Base-by-base conservation (phyloP, 2,329 filamentous ascomycete genomes). In the Stylonectria norvegica region DNA sequence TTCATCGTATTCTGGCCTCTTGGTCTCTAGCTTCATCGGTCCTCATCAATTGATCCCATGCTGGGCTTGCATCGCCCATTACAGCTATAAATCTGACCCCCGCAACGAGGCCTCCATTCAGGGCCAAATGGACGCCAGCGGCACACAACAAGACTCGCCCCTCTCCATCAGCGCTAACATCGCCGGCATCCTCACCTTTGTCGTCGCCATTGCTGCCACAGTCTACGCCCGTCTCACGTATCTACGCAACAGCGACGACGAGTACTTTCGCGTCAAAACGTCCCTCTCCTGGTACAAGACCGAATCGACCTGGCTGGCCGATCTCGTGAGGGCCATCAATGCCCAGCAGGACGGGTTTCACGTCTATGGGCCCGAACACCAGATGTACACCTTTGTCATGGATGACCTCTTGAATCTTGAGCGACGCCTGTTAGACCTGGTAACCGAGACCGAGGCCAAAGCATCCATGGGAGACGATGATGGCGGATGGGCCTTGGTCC, bases 231-330 rank as follows among this genome's bases (percentile, higher is more conserved):
- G 69, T 22, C 48, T 74, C 33, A 67, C 60, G 6, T 71, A 71
- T 42, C 55, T 74, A 17, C 67, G 66, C 25, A 70, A 70, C 45
- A 70, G 69, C 37, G 64, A 72, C 42, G 59, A 62, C 8, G 71
- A 74, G 52, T 73, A 71, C 40, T 69, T 73, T 44, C 65, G 64
- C 23, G 67, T 72, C 40, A 73, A 74, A 45, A 63, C 66, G 2
- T 67, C 64, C 4, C 57, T 73, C 5, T 67, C 61, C 6, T 73
- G 70, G 69, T 74, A 67, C 54, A 74, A 73, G 51, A 73, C 68
- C 1, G 70, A 73, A 53, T 69, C 66, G 3, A 57, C 62, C 5
- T 74, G 67, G 65, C 62, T 75, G 11, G 54, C 63, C 3, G 66
- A 71, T 37, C 64, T 73, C 1, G 54, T 71, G 20, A 53, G 53